Evolutionary conservation across 176 grass and related monocot species (phyloP).

Genomic region (Ensete glaucum): DNA sequence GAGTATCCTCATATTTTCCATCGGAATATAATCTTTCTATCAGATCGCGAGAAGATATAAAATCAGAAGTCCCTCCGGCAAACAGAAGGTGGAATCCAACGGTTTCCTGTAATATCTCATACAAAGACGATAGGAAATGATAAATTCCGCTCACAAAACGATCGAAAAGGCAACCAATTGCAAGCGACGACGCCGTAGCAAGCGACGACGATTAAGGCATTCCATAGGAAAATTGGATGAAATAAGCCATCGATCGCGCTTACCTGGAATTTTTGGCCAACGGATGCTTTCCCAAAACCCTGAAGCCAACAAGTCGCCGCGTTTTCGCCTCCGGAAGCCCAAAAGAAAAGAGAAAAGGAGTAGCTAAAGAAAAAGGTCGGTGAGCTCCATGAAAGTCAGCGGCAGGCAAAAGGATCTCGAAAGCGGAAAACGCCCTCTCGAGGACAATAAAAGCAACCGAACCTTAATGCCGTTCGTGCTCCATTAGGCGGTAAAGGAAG

Average conservation of each 20-base stretch:
- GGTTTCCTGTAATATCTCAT: background rate
- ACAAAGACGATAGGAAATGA: background rate
- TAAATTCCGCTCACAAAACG: background rate
- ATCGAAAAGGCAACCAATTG: background rate
- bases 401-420: background rate
- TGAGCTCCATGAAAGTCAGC: background rate
- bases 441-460: background rate
- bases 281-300: background rate
- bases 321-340: background rate
- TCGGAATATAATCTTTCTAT: background rate
- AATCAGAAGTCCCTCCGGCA: background rate
- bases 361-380: background rate
- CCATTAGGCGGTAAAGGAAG: background rate
- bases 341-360: background rate
- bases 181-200: background rate
- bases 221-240: background rate
- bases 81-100: background rate
- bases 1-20: background rate
- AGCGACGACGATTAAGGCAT: background rate
- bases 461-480: background rate
- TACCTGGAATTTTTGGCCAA: background rate
- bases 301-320: background rate
- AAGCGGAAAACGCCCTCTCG: background rate
- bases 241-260: background rate
- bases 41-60: background rate